phyloP scores from a whole-genome alignment of 192 early-diverging fungal species.

The Mortierella hygrophila region DNA sequence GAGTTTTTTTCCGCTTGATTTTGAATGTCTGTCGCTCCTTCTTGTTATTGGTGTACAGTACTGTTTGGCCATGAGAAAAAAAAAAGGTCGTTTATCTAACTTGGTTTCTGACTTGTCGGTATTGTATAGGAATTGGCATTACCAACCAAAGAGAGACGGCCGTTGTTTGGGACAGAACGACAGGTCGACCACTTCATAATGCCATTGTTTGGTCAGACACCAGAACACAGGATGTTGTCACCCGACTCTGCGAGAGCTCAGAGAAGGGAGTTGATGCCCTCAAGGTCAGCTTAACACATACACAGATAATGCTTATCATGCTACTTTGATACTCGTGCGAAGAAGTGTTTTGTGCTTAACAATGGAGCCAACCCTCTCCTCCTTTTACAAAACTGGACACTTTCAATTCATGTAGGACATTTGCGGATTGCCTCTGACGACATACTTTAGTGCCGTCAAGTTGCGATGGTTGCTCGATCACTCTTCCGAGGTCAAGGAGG shows the following conservation, averaged over 20 bases:
- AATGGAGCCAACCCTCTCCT: not conserved
- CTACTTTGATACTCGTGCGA: not conserved
- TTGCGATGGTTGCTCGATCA: constrained; percentile 94
- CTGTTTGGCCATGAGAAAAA: not conserved
- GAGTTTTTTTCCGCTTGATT: not conserved
- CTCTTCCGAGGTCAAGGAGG: constrained; percentile 74
- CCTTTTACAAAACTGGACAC: not conserved
- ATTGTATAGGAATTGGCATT: constrained; percentile 78
- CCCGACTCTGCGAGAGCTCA: constrained; percentile 63
- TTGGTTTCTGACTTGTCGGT: not conserved
- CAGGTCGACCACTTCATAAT: constrained; percentile 84
- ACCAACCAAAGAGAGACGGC: constrained; percentile 97
- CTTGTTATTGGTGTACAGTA: not conserved
- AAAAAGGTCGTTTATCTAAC: not conserved
- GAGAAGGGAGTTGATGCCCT: constrained; percentile 54
- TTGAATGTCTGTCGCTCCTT: not conserved
- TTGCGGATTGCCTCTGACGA: constrained; percentile 91
- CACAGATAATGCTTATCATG: not conserved
- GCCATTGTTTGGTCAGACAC: constrained; percentile 95
- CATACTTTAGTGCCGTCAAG: constrained; percentile 95
- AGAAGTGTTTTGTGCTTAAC: not conserved
- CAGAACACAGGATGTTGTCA: constrained; percentile 84
- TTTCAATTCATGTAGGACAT: constrained; percentile 43
- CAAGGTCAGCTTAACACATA: constrained; percentile 13
- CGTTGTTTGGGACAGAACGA: constrained; percentile 87